Conservation (phyloP, 495 filamentous ascomycete genomes). For the Aspergillus leporis region DNA sequence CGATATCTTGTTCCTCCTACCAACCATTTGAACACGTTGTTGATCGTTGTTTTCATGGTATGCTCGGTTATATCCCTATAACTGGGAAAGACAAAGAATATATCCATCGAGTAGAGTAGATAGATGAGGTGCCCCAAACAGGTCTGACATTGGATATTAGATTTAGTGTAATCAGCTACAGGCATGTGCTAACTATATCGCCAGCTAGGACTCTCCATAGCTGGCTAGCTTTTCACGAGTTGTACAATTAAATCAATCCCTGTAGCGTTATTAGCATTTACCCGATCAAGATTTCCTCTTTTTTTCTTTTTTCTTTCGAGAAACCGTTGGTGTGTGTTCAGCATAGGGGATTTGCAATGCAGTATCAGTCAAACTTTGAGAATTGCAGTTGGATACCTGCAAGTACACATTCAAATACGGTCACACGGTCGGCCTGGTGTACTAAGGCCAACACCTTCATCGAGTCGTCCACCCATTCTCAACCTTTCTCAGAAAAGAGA, state of each 20-base stretch:
- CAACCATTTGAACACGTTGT: slow-evolving; percentile 6
- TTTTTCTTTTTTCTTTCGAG: too few relatives aligned
- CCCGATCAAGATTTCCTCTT: background rate
- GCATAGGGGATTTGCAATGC: background rate
- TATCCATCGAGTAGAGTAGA: background rate
- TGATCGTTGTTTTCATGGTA: background rate
- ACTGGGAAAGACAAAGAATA: background rate
- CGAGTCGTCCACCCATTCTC: background rate
- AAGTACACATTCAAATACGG: background rate
- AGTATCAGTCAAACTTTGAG: slow-evolving; percentile 5
- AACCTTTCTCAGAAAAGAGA: background rate
- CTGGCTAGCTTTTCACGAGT: background rate
- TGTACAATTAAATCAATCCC: background rate
- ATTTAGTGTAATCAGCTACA: background rate
- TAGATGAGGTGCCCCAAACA: background rate
- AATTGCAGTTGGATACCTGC: background rate
- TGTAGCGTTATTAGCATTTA: background rate
- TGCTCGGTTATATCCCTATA: background rate
- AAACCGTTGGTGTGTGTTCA: background rate
- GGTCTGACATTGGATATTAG: background rate
- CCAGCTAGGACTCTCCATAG: background rate
- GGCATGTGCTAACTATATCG: background rate
- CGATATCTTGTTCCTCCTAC: background rate
- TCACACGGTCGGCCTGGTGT: background rate
- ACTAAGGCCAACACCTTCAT: background rate